Conservation (phyloP, 208 protist genomes). For the Trichomonas tenax region DNA sequence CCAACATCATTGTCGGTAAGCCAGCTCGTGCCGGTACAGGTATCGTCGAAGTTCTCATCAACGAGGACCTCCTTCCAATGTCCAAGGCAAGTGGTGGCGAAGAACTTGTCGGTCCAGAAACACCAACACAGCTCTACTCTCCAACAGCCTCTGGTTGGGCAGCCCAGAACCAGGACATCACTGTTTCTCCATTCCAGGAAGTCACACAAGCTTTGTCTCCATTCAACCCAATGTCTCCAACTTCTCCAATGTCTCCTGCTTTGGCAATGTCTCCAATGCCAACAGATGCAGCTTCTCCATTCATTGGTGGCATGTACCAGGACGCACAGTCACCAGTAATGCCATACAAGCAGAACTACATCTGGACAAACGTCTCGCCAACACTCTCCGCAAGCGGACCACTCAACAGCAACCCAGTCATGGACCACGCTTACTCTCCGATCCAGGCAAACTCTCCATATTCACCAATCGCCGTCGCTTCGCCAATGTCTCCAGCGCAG, state of each 20-base stretch:
- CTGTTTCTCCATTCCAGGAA: background rate
- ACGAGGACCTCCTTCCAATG: slow-evolving; percentile 61
- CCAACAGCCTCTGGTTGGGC: background rate
- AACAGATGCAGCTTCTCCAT: background rate
- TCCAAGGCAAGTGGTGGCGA: background rate
- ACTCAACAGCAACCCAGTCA: background rate
- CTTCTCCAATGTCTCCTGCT: background rate
- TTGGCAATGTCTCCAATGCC: background rate
- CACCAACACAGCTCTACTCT: background rate
- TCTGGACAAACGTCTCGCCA: background rate
- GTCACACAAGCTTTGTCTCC: background rate
- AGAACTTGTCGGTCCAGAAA: background rate
- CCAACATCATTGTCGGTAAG: slow-evolving; percentile 93
- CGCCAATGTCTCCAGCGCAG: background rate
- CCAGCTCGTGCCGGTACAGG: slow-evolving; percentile 82
- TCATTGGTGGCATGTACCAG: background rate
- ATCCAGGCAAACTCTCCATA: background rate
- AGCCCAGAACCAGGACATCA: background rate
- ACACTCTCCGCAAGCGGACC: background rate
- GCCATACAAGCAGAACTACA: background rate
- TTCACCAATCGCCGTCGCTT: background rate
- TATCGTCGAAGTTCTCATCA: slow-evolving; percentile 77
- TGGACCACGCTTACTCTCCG: background rate
- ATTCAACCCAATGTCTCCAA: background rate
- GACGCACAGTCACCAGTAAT: background rate